Conservation (phyloP, 495 filamentous ascomycete species). For the Xylaria flabelliformis region DNA sequence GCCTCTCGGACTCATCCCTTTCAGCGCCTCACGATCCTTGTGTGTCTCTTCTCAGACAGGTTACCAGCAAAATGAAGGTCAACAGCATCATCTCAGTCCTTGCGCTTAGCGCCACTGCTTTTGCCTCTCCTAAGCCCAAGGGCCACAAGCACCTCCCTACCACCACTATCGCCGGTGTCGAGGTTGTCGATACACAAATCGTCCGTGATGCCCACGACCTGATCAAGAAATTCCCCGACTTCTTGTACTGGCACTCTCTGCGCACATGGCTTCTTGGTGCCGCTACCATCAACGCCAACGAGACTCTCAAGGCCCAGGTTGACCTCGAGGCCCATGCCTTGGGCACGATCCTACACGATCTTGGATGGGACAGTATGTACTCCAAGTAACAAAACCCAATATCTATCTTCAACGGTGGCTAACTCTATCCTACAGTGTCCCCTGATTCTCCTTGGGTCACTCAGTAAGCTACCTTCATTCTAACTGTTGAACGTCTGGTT, state of each 20-base stretch:
- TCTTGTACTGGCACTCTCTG: constrained; percentile 54
- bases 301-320: constrained; percentile 35
- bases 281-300: constrained; percentile 45
- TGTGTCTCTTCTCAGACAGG: background rate
- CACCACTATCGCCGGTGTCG: constrained; percentile 33
- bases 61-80: constrained; percentile 19
- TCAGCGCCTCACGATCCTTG: constrained; percentile 2
- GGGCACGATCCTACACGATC: constrained; percentile 43
- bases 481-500: background rate
- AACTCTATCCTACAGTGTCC: constrained; percentile 16
- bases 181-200: constrained; percentile 37
- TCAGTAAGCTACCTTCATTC: background rate
- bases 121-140: constrained; percentile 9
- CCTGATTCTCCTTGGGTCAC: constrained; percentile 32
- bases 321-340: constrained; percentile 47
- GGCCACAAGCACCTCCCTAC: constrained; percentile 24
- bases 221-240: constrained; percentile 41
- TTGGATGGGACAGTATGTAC: constrained; percentile 37
- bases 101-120: constrained; percentile 21
- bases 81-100: constrained; percentile 22
- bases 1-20: constrained; percentile 2
- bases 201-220: constrained; percentile 45
- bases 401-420: background rate
- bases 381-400: background rate
- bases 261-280: constrained; percentile 54